phyloP scores from a whole-genome alignment of 2,329 filamentous ascomycete genomes.

The Colletotrichum navitas region DNA sequence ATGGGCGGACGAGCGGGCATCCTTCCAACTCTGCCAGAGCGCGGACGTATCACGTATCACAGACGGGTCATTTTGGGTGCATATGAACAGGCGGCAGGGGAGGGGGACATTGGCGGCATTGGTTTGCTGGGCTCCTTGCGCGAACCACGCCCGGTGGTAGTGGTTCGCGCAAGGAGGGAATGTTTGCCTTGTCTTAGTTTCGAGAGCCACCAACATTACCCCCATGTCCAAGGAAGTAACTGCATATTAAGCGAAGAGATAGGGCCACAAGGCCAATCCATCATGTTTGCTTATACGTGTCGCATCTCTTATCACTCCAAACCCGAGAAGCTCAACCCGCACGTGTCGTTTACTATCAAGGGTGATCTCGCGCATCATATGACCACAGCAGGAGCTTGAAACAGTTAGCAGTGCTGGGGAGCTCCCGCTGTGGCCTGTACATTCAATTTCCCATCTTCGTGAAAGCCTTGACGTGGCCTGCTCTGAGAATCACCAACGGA shows the following conservation, averaged over 20 bases:
- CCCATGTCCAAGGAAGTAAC: not conserved
- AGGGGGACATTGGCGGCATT: conserved; percentile 2
- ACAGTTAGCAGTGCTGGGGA: not conserved
- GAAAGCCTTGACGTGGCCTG: not conserved
- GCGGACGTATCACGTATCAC: not conserved
- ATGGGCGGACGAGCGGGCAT: not conserved
- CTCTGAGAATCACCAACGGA: not conserved
- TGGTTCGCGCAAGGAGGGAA: conserved; percentile 16
- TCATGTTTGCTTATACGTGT: conserved; percentile 1
- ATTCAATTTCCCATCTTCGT: not conserved
- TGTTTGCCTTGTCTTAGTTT: conserved; percentile 6
- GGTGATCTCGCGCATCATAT: not conserved
- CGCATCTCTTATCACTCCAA: not conserved
- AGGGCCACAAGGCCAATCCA: not conserved
- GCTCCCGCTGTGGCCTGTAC: not conserved
- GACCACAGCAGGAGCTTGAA: not conserved
- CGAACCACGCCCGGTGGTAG: not conserved
- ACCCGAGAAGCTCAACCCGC: not conserved
- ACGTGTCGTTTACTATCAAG: not conserved
- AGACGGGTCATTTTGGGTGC: not conserved
- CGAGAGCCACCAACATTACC: not conserved
- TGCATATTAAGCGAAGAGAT: conserved; percentile 1
- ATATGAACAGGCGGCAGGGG: conserved; percentile 1
- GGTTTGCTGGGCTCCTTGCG: not conserved
- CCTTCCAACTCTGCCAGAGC: not conserved